A percentile compares a stretch with the other conserved stretches of the same genome.
phyloP scores from a whole-genome alignment of 176 grass and related monocot species.

The Avena eriantha region DNA sequence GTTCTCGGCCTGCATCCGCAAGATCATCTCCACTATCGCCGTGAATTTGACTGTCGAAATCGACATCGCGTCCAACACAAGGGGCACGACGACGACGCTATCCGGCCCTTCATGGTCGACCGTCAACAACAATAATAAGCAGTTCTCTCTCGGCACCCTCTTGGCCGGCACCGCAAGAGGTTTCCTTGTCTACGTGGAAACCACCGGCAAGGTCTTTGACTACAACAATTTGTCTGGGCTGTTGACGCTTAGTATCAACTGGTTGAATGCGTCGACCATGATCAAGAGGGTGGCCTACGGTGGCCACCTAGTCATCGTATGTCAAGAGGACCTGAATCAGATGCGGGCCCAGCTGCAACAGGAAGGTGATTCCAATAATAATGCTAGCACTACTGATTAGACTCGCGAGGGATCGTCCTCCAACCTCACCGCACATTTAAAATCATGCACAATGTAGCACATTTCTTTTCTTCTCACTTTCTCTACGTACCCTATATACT shows the following conservation, averaged over 20 bases:
- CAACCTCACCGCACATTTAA: no score
- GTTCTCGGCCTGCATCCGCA: slow-evolving; percentile 1
- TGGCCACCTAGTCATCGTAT: background rate
- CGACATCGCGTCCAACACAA: background rate
- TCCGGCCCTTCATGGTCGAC: background rate
- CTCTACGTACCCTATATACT: no score
- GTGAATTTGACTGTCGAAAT: background rate
- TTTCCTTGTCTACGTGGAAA: slow-evolving; percentile 12
- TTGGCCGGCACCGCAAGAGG: background rate
- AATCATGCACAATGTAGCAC: no score
- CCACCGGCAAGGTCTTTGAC: background rate
- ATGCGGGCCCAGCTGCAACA: no score
- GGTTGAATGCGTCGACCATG: background rate
- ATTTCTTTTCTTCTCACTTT: no score
- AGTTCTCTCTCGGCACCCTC: background rate
- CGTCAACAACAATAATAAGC: accelerated
- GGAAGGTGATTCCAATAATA: no score
- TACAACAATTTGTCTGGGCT: background rate
- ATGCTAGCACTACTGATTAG: no score
- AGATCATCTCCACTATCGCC: background rate
- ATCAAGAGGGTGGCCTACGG: background rate
- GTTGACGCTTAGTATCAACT: background rate
- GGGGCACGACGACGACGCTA: no score
- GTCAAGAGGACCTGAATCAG: background rate
- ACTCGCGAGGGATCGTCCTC: no score